These are phyloP conservation scores for Simmondsia chinensis DNA, from an alignment of 148 eudicot species.

Conservation along the genomic window DNA sequence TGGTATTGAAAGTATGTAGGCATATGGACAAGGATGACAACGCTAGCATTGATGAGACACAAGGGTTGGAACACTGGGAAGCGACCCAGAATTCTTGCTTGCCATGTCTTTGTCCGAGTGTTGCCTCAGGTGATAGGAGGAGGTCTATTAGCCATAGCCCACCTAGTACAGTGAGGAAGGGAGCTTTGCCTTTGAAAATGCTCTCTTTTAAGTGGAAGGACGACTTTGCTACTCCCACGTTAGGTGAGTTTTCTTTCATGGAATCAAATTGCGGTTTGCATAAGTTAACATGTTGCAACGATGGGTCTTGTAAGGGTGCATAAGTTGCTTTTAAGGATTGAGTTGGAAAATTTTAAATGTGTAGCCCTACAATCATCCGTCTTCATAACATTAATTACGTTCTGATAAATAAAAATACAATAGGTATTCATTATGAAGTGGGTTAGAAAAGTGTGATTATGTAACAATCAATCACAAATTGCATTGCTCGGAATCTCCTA, in stretches of 20 bases:
- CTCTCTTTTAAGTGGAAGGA: slow-evolving; percentile 66
- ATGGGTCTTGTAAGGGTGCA: no score
- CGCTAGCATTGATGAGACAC: slow-evolving; percentile 17
- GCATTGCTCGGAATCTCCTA: no score
- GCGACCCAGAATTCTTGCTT: slow-evolving; percentile 39
- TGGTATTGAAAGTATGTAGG: slow-evolving; percentile 28
- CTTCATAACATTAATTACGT: no score
- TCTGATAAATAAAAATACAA: no score
- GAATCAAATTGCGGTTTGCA: neutral
- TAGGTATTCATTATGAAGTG: no score
- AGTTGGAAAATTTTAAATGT: no score
- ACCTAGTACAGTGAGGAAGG: slow-evolving; percentile 45
- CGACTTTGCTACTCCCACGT: slow-evolving; percentile 31
- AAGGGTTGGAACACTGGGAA: slow-evolving; percentile 25
- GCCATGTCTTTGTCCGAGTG: slow-evolving; percentile 53
- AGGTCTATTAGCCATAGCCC: slow-evolving; percentile 48
- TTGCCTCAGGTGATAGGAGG: slow-evolving; percentile 38
- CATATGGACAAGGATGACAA: slow-evolving; percentile 24
- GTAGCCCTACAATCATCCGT: no score
- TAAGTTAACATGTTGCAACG: no score
- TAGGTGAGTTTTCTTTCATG: slow-evolving; percentile 26
- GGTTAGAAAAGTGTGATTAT: no score
- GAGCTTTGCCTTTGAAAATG: slow-evolving; percentile 19
- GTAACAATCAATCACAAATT: no score
- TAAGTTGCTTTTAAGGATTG: no score